These are phyloP conservation scores for Sugiyamaella floridensis DNA, from an alignment of 805 yeast genomes.

Conservation along the genomic window DNA sequence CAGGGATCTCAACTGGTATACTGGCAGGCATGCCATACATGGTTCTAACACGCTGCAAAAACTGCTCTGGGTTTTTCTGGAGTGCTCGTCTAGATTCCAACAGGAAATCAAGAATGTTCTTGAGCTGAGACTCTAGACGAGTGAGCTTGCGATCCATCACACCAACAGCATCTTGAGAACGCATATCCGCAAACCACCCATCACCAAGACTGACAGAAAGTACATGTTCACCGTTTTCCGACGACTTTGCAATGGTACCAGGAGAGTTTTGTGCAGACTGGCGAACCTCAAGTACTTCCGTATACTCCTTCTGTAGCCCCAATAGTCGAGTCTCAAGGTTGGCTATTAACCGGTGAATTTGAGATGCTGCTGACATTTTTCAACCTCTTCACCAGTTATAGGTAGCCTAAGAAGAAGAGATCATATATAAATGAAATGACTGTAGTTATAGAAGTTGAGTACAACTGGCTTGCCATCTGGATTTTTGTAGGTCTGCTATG, in stretches of 20 bases:
- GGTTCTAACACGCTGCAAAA: neutral
- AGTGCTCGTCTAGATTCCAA: slow-evolving; percentile 15
- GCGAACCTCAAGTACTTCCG: neutral
- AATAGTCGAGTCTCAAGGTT: neutral
- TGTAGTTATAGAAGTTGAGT: too few species aligned
- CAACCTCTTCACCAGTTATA: too few species aligned
- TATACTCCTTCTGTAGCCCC: neutral
- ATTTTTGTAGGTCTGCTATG: too few species aligned
- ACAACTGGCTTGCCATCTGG: too few species aligned
- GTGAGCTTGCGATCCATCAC: slow-evolving; percentile 17
- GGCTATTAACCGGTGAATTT: neutral
- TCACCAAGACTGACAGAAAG: slow-evolving; percentile 26
- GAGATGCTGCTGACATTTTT: neutral
- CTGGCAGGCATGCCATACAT: neutral
- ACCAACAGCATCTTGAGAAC: slow-evolving; percentile 13
- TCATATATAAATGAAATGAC: too few species aligned
- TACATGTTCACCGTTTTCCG: neutral
- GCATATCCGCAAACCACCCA: slow-evolving; percentile 25
- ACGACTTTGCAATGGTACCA: neutral
- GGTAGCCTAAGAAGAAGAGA: neutral
- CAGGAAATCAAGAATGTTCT: slow-evolving; percentile 11
- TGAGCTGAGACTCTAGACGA: slow-evolving; percentile 11
- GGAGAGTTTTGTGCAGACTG: neutral
- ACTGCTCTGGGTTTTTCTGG: neutral
- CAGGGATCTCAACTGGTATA: neutral